Base-by-base conservation (phyloP, 768 basidiomycete species). In the Daedalea quercina region DNA sequence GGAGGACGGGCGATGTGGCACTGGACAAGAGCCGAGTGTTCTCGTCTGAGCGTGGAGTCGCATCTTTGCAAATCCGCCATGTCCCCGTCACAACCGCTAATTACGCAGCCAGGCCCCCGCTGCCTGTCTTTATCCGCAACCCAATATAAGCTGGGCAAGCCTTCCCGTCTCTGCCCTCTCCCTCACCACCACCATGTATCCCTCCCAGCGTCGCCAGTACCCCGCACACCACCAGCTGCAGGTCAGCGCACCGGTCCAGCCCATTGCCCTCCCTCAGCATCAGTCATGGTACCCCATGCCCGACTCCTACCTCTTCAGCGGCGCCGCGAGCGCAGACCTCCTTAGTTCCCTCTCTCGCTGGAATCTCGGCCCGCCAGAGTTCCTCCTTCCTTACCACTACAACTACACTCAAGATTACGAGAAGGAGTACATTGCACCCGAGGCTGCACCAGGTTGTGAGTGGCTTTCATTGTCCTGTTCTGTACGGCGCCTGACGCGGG, bases 381-480 rank as follows among this genome's bases (percentile, higher is more conserved):
- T 55, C 17, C 53, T 57, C 13, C 52, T 58, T 9, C 57, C 55
- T 25, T 58, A 48, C 52, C 60, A 57, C 52, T 57, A 52, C 47
- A 52, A 19, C 28, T 52, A 25, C 52, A 44, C 24, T 51, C 19
- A 40, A 6, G 57, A 28, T 60, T 62, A 52, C 57, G 58, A 41
- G 12, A 47, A 51, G 42, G 50, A 50, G 7, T 54, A 48, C 50
- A 47, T 51, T 9, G 44, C 20, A 33, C 23, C 59, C 31, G 43
- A 44, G 53, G 65, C 45, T 34, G 37, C 37, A 15, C 37, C 37
- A 40, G 63, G 63, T 53, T 63, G 69, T 71, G 51, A 54, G 65
- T 58, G 37, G 24, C 53, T 12, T 15, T 45, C 51, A 35, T 34
- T 25, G 20, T 45, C 15, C 41, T 33, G 28, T 3, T 35, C 2